phyloP scores from a whole-genome alignment of 2,329 filamentous ascomycete species.

The Colletotrichum somersetense region DNA sequence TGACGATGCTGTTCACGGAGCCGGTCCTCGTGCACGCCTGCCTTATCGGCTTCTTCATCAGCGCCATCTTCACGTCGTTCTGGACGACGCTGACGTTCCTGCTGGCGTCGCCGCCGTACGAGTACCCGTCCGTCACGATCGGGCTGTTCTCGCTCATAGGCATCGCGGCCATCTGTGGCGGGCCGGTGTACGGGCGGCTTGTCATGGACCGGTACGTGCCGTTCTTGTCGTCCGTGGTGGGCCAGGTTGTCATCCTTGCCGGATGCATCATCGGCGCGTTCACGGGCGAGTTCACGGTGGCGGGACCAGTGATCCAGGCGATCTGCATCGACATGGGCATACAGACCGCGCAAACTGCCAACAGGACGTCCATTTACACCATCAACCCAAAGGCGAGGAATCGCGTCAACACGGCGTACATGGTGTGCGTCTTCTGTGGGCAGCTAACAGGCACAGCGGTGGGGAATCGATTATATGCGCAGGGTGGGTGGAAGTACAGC shows the following conservation, averaged over 20 bases:
- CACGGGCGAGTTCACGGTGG: slow-evolving; percentile 73
- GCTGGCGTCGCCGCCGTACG: slow-evolving; percentile 76
- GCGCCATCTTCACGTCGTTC: slow-evolving; percentile 64
- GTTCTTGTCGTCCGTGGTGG: slow-evolving; percentile 75
- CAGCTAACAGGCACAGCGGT: slow-evolving; percentile 78
- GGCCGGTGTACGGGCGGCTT: slow-evolving; percentile 76
- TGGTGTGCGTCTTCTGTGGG: slow-evolving; percentile 80
- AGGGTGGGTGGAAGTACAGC: slow-evolving; percentile 64
- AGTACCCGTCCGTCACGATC: slow-evolving; percentile 75
- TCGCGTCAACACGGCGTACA: slow-evolving; percentile 84
- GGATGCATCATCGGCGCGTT: slow-evolving; percentile 78
- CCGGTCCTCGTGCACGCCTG: slow-evolving; percentile 79
- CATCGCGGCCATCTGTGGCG: slow-evolving; percentile 74
- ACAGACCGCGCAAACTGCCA: slow-evolving; percentile 81
- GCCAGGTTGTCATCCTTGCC: slow-evolving; percentile 67
- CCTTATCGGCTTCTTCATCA: slow-evolving; percentile 72
- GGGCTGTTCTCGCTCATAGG: slow-evolving; percentile 85
- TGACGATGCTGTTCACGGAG: slow-evolving; percentile 72
- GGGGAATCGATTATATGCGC: slow-evolving; percentile 65
- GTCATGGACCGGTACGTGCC: slow-evolving; percentile 80
- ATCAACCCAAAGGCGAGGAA: slow-evolving; percentile 80
- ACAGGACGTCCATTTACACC: slow-evolving; percentile 76
- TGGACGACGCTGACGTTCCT: slow-evolving; percentile 83
- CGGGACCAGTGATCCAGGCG: slow-evolving; percentile 80
- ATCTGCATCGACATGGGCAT: slow-evolving; percentile 77